These are phyloP conservation scores for Xylariaceae sp. DNA, from an alignment of 2,329 filamentous ascomycete species.

Conservation along the genomic window DNA sequence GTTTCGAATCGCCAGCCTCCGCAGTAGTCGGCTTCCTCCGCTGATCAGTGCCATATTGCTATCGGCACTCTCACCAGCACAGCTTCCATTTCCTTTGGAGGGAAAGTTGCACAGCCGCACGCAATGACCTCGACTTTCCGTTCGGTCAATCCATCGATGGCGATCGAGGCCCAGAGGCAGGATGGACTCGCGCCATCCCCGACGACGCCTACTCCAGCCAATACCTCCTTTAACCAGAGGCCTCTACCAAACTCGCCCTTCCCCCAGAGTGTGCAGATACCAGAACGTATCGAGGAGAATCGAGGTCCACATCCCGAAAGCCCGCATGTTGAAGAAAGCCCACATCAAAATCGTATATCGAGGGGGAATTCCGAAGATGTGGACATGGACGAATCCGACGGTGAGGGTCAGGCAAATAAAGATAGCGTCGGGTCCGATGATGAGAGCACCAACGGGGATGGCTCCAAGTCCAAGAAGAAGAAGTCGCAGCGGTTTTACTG, in stretches of 20 bases:
- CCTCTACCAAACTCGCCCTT: conserved; percentile 50
- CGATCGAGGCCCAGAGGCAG: conserved; percentile 26
- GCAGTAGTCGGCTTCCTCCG: conserved; percentile 8
- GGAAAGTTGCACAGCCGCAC: neutral
- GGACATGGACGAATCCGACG: conserved; percentile 72
- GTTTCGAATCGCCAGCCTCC: conserved; percentile 17
- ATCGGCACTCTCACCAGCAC: neutral
- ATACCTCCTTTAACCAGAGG: conserved; percentile 50
- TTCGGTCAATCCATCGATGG: conserved; percentile 41
- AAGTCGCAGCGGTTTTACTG: conserved; percentile 96
- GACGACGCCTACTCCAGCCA: conserved; percentile 55
- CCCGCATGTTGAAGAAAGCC: conserved; percentile 59
- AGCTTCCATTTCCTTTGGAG: conserved; percentile 1
- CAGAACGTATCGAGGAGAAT: conserved; percentile 40
- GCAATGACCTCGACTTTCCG: conserved; percentile 45
- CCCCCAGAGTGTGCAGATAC: conserved; percentile 44
- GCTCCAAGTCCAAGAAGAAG: conserved; percentile 76
- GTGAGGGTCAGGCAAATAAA: conserved; percentile 47
- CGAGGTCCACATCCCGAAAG: conserved; percentile 46
- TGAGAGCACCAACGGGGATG: conserved; percentile 58
- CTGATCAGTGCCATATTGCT: conserved; percentile 1
- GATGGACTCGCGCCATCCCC: conserved; percentile 26
- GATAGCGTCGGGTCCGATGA: conserved; percentile 57
- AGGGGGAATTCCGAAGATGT: conserved; percentile 59
- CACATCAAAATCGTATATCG: conserved; percentile 57